Conservation (phyloP, 2,329 filamentous ascomycete genomes). For the Drechmeria coniospora region DNA sequence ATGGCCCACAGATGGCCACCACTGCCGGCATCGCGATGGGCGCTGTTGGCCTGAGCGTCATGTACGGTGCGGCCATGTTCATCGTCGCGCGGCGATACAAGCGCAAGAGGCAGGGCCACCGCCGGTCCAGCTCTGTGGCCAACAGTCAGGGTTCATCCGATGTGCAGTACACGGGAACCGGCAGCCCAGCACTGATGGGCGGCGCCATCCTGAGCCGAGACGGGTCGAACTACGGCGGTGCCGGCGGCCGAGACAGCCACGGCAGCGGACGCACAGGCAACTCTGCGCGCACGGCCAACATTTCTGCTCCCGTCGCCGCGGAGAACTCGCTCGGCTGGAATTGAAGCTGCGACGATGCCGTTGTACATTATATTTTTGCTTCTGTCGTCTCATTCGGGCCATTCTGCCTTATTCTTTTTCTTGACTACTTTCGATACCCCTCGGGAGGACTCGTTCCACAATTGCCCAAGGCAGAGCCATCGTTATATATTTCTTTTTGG, state of each 20-base stretch:
- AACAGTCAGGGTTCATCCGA: conserved; percentile 30
- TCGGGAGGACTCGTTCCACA: conserved; percentile 10
- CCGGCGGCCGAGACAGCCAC: conserved; percentile 39
- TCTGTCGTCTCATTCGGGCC: conserved; percentile 5
- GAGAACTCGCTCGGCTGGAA: conserved; percentile 96
- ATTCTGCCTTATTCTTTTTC: conserved; percentile 10
- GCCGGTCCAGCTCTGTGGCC: conserved; percentile 59
- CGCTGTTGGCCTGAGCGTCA: conserved; percentile 60
- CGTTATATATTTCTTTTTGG: too few species aligned
- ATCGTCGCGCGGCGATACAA: conserved; percentile 82
- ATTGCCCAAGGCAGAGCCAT: too few species aligned
- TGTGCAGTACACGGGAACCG: conserved; percentile 33
- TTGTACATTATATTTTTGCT: background rate
- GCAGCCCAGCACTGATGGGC: conserved; percentile 52
- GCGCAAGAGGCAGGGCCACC: conserved; percentile 64
- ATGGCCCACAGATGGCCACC: conserved; percentile 44
- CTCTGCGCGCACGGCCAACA: conserved; percentile 46
- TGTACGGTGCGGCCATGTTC: conserved; percentile 93
- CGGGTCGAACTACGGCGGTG: conserved; percentile 37
- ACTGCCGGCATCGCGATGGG: conserved; percentile 60
- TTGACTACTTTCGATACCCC: conserved; percentile 16
- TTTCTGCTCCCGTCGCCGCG: conserved; percentile 79
- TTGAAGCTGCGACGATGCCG: conserved; percentile 24
- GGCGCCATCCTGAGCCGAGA: conserved; percentile 46
- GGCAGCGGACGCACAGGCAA: conserved; percentile 46